These are phyloP conservation scores for Amaranthus tricolor DNA, from an alignment of 179 eudicot species.

Conservation along the genomic window DNA sequence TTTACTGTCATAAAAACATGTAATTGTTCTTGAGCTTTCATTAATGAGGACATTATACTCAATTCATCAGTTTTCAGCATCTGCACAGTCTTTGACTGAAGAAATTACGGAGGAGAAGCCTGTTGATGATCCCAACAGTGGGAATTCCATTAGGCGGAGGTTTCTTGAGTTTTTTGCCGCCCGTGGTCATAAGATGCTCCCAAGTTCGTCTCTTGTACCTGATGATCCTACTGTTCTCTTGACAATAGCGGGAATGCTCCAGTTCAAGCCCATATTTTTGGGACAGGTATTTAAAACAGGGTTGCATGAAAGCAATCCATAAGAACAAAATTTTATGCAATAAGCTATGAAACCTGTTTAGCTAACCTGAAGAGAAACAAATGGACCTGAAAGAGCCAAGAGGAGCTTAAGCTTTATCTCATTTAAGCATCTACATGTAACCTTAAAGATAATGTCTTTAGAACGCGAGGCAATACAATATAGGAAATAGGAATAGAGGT, in stretches of 20 bases:
- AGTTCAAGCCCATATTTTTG: conserved; percentile 93
- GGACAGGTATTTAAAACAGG: conserved; percentile 56
- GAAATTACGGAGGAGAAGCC: conserved; percentile 47
- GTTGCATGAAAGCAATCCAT: background rate
- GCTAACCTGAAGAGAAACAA: too few relatives aligned
- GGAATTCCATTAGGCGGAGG: conserved; percentile 67
- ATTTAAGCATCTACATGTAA: too few relatives aligned
- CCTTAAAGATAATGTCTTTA: too few relatives aligned
- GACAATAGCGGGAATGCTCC: conserved; percentile 99
- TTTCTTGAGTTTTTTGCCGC: conserved; percentile 86
- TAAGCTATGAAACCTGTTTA: too few relatives aligned
- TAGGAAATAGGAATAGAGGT: too few relatives aligned
- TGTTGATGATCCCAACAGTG: conserved; percentile 52
- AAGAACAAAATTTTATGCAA: too few relatives aligned
- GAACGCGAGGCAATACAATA: too few relatives aligned
- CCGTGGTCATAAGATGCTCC: conserved; percentile 82
- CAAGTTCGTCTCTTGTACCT: conserved; percentile 95
- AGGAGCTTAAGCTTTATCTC: too few relatives aligned
- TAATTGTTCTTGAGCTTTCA: conserved; percentile 21
- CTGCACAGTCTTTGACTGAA: conserved; percentile 63
- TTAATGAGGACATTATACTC: conserved; percentile 26
- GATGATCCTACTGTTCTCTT: conserved; percentile 96
- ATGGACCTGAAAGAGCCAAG: too few relatives aligned
- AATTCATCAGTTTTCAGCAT: conserved; percentile 59
- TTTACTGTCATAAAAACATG: conserved; percentile 14